These are phyloP conservation scores for Yarrowia divulgata DNA, from an alignment of 805 yeast species.

Conservation along the genomic window DNA sequence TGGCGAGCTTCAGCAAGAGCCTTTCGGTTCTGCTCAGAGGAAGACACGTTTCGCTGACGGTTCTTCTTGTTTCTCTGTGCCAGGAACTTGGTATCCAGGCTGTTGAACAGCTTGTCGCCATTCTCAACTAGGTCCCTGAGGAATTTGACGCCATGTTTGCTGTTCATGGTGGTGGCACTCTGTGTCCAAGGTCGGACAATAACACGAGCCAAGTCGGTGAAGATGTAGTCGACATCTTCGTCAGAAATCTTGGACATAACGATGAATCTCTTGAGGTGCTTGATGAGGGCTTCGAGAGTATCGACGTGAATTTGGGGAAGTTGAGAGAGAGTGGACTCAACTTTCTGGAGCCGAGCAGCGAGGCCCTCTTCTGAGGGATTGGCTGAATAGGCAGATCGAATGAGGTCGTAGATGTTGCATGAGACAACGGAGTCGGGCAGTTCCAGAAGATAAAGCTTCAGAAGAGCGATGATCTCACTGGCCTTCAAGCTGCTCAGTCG, in stretches of 20 bases:
- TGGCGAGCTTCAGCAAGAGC: slow-evolving; percentile 45
- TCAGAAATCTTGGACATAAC: slow-evolving; percentile 12
- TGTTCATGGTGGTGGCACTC: slow-evolving; percentile 46
- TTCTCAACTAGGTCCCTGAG: slow-evolving; percentile 45
- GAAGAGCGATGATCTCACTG: slow-evolving; percentile 64
- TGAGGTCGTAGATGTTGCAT: slow-evolving; percentile 64
- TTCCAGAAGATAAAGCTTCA: slow-evolving; percentile 72
- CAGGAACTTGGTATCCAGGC: slow-evolving; percentile 39
- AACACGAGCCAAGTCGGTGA: slow-evolving; percentile 13
- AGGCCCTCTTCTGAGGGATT: slow-evolving; percentile 9
- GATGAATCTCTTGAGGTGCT: slow-evolving; percentile 41
- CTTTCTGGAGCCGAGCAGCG: neutral
- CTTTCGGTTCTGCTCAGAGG: slow-evolving; percentile 44
- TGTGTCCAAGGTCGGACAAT: slow-evolving; percentile 49
- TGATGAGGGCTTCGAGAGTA: slow-evolving; percentile 43
- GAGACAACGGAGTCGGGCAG: slow-evolving; percentile 78
- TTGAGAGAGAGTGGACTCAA: slow-evolving; percentile 45
- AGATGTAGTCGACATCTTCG: slow-evolving; percentile 25
- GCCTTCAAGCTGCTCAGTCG: slow-evolving; percentile 17
- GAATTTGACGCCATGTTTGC: slow-evolving; percentile 47
- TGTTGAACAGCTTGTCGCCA: slow-evolving; percentile 44
- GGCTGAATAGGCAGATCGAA: slow-evolving; percentile 62
- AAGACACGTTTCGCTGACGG: slow-evolving; percentile 43
- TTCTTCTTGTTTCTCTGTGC: slow-evolving; percentile 37
- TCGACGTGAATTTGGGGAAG: slow-evolving; percentile 44